These are phyloP conservation scores for Pinus albicaulis DNA, from an alignment of 75 land plant genomes.

Conservation along the genomic window DNA sequence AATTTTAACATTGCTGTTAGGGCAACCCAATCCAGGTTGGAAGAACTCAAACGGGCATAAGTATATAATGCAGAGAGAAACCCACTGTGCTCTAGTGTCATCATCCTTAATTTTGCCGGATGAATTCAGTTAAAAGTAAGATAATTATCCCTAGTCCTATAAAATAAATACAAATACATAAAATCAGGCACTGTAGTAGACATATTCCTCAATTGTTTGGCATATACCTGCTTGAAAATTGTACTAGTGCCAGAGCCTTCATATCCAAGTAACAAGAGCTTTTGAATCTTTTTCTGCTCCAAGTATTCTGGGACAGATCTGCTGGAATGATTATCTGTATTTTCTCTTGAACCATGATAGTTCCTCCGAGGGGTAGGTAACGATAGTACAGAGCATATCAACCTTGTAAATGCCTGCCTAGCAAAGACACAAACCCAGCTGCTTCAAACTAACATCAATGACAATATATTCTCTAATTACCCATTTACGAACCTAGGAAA, in stretches of 20 bases:
- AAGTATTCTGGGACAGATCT: constrained; percentile 56
- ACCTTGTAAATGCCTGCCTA: constrained; percentile 76
- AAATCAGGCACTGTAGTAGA: too few species aligned
- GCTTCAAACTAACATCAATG: neutral
- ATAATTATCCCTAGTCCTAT: too few species aligned
- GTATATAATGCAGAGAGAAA: too few species aligned
- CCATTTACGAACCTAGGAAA: neutral
- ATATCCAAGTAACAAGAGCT: constrained; percentile 81
- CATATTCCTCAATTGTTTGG: too few species aligned
- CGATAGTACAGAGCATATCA: constrained; percentile 75
- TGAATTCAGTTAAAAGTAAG: too few species aligned
- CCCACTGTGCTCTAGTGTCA: too few species aligned
- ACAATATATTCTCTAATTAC: neutral
- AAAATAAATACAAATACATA: too few species aligned
- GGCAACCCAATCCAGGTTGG: too few species aligned
- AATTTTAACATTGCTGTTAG: too few species aligned
- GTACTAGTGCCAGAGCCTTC: constrained; percentile 96
- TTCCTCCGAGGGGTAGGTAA: constrained; percentile 73
- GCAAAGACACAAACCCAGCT: constrained; percentile 19
- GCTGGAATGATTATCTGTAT: constrained; percentile 35
- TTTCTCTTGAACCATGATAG: constrained; percentile 33
- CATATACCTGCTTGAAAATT: constrained; percentile 86
- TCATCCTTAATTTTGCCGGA: too few species aligned
- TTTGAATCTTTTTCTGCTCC: constrained; percentile 69
- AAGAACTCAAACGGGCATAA: too few species aligned